A percentile compares a stretch with the other conserved stretches of the same genome.
These are phyloP conservation scores for Malus sieversii DNA, from an alignment of 306 rosid genomes.

Conservation along the genomic window DNA sequence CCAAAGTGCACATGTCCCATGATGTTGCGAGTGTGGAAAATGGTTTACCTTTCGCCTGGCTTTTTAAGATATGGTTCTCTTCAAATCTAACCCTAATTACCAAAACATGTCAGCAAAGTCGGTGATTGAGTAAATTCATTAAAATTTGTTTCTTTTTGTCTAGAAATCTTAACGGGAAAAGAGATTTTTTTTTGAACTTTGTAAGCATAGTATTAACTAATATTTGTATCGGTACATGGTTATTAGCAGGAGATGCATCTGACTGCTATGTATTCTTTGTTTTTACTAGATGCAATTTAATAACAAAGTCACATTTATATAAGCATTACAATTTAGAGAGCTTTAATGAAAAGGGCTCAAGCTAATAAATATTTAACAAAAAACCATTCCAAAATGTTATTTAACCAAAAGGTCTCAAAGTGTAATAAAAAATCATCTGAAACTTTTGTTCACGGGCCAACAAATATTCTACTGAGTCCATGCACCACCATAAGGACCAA, in stretches of 20 bases:
- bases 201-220: constrained; percentile 23
- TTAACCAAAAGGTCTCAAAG: too few species aligned
- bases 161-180: constrained; percentile 33
- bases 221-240: constrained; percentile 13
- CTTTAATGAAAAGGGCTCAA: too few species aligned
- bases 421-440: too few species aligned
- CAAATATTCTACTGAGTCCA: too few species aligned
- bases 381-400: too few species aligned
- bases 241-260: constrained; percentile 11
- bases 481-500: too few species aligned
- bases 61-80: constrained; percentile 10
- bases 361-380: too few species aligned
- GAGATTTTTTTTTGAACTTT: constrained; percentile 28
- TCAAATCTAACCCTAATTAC: constrained; percentile 1
- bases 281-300: constrained; percentile 1
- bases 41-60: background rate
- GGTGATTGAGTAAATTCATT: constrained; percentile 4
- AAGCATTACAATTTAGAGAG: background rate
- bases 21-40: background rate
- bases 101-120: constrained; percentile 14
- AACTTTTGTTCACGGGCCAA: too few species aligned
- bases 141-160: background rate
- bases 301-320: constrained; percentile 12
- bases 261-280: background rate
- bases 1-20: background rate